Percentiles rank a stretch among this genome's conserved stretches.
Evolutionary conservation across 768 basidiomycete species (phyloP).

Genomic region (Podaxis mareebaensis): DNA sequence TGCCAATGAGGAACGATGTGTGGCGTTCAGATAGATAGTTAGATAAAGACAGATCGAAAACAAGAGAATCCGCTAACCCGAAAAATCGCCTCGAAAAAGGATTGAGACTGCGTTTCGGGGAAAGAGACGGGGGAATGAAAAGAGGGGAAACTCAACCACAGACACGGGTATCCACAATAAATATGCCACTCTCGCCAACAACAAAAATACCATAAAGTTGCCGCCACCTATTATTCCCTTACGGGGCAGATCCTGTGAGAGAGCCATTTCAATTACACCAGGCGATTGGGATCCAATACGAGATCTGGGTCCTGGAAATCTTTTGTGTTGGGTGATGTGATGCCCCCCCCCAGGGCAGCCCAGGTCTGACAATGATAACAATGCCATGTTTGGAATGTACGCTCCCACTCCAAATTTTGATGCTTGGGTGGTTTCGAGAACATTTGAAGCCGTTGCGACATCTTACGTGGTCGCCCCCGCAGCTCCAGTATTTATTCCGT

Average conservation of each 20-base stretch:
- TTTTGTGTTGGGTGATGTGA: not conserved
- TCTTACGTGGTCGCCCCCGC: not conserved
- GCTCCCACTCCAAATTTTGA: conserved; percentile 16
- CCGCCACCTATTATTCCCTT: not conserved
- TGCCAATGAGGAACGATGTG: not conserved
- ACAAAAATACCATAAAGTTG: not conserved
- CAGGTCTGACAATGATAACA: not conserved
- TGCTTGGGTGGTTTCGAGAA: not conserved
- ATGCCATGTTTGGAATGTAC: not conserved
- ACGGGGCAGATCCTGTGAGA: not conserved
- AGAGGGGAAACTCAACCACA: not conserved
- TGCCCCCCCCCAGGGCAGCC: not conserved
- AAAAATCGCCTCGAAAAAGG: not conserved
- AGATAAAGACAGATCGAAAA: not conserved
- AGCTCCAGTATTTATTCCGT: not conserved
- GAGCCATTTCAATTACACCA: too few relatives aligned
- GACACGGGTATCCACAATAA: conserved; percentile 10
- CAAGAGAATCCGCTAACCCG: not conserved
- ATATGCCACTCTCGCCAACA: not conserved
- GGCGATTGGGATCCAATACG: not conserved
- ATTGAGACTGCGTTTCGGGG: not conserved
- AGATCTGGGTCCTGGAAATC: not conserved
- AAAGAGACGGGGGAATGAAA: not conserved
- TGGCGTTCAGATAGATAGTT: not conserved
- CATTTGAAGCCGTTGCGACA: not conserved